Base-by-base conservation (phyloP, 768 basidiomycete species). In the Boletus rufocinnamomeus region DNA sequence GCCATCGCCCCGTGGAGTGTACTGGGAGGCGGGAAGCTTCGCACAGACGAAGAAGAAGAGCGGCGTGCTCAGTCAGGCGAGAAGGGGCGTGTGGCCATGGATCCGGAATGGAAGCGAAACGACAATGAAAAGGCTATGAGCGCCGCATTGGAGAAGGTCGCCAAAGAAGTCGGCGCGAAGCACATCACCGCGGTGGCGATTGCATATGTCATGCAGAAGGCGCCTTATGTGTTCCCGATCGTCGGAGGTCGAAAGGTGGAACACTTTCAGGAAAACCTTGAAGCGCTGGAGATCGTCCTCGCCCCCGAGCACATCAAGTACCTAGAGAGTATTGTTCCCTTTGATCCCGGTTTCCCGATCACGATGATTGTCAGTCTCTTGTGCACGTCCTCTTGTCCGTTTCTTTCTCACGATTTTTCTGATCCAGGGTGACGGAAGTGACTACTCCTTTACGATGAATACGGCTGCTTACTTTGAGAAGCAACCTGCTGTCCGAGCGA, bases 121-220 rank as follows among this genome's bases (percentile, higher is more conserved):
- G 69, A 73, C 16, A 54, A 66, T 1, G 74, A 80, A 61, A 68
- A 49, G 32, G 70, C 71, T 19, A 71, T 79, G 50, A 74, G 70
- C 54, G 59, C 62, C 2, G 76, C 72, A 2, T 64, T 79, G 34
- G 76, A 79, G 52, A 67, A 74, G 54, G 70, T 81, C 50, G 77
- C 78, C 5, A 65, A 66, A 27, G 70, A 80, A 54, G 66, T 80
- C 11, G 79, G 74, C 3, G 68, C 70, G 1, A 69, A 76, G 60
- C 66, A 65, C 23, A 66, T 78, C 64, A 67, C 62, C 0, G 54
- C 67, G 19, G 78, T 80, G 8, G 79, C 78, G 5, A 76, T 80
- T 55, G 76, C 77, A 17, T 80, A 79, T 41, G 66, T 81, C 34
- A 72, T 81, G 69, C 77, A 78, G 30, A 81, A 81, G 68, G 67